phyloP scores from a whole-genome alignment of 2,329 filamentous ascomycete genomes.

The Sphaerulina vaccinii region DNA sequence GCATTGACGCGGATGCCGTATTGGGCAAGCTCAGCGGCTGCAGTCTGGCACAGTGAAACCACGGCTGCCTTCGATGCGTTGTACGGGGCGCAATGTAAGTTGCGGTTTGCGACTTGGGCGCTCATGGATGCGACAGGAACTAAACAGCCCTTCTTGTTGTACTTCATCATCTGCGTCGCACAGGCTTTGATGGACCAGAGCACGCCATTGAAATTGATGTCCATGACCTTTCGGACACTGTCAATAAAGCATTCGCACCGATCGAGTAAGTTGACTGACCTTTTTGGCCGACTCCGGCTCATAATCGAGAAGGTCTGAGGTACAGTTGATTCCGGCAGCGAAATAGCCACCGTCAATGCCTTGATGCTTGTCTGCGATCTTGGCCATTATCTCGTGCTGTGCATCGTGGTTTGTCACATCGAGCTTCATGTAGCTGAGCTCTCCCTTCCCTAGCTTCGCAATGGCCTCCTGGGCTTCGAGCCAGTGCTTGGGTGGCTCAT shows the following conservation, averaged over 20 bases:
- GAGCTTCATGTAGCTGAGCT: slow-evolving; percentile 48
- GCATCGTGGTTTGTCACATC: slow-evolving; percentile 45
- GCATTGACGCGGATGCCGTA: slow-evolving; percentile 38
- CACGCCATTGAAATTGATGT: slow-evolving; percentile 52
- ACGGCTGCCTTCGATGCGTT: slow-evolving; percentile 42
- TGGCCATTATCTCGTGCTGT: slow-evolving; percentile 27
- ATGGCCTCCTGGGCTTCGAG: slow-evolving; percentile 40
- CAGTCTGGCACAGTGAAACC: slow-evolving; percentile 20
- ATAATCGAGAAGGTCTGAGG: slow-evolving; percentile 34
- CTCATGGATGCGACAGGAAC: slow-evolving; percentile 54
- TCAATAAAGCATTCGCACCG: slow-evolving; percentile 20
- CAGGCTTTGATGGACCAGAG: slow-evolving; percentile 49
- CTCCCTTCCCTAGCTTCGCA: slow-evolving; percentile 40
- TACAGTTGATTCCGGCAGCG: slow-evolving; percentile 35
- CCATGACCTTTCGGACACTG: slow-evolving; percentile 30
- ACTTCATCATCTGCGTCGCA: slow-evolving; percentile 50
- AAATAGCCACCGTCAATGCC: slow-evolving; percentile 35
- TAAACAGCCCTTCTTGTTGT: slow-evolving; percentile 52
- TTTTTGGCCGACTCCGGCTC: slow-evolving; percentile 34
- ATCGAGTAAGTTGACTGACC: not conserved
- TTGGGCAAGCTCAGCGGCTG: slow-evolving; percentile 37
- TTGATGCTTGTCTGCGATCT: slow-evolving; percentile 32
- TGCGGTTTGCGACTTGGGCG: slow-evolving; percentile 38
- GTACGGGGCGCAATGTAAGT: slow-evolving; percentile 23
- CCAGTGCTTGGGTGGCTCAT: slow-evolving; percentile 47